Evolutionary conservation across 2,329 filamentous ascomycete genomes (phyloP).

Genomic region (Fusarium compactum): DNA sequence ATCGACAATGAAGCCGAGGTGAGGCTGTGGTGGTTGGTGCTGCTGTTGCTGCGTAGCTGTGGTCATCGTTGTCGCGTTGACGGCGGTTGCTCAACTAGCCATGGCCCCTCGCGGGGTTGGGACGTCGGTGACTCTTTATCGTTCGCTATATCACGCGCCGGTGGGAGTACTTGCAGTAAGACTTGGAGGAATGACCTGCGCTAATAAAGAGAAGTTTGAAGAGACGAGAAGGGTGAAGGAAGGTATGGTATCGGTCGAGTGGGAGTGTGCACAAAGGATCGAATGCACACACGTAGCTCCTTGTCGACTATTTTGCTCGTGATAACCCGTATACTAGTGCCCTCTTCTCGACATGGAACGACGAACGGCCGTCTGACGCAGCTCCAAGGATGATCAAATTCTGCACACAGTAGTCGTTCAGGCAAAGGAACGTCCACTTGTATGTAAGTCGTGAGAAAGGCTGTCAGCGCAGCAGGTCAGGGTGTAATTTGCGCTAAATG

Average conservation of each 20-base stretch:
- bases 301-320: slow-evolving; percentile 9
- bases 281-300: slow-evolving; percentile 6
- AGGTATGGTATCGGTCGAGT: slow-evolving; percentile 3
- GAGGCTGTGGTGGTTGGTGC: slow-evolving; percentile 47
- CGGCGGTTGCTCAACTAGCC: slow-evolving; percentile 50
- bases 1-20: slow-evolving; percentile 49
- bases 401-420: slow-evolving; percentile 2
- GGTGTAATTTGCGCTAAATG: slow-evolving; percentile 35
- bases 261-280: slow-evolving; percentile 3
- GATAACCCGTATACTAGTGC: slow-evolving; percentile 18
- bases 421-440: slow-evolving; percentile 3
- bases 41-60: slow-evolving; percentile 53
- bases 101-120: slow-evolving; percentile 47
- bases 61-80: slow-evolving; percentile 49
- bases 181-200: slow-evolving; percentile 4
- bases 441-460: slow-evolving; percentile 18
- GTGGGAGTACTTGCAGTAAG: slow-evolving; percentile 3
- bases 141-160: slow-evolving; percentile 29
- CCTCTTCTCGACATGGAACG: slow-evolving; percentile 10
- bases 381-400: not conserved
- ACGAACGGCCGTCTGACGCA: slow-evolving; percentile 7
- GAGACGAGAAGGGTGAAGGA: slow-evolving; percentile 6
- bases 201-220: slow-evolving; percentile 2
- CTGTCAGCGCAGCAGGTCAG: slow-evolving; percentile 23
- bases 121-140: slow-evolving; percentile 29